A percentile compares a stretch with the other conserved stretches of the same genome.
phyloP scores from a whole-genome alignment of 768 basidiomycete genomes.

The Serendipita sp. region DNA sequence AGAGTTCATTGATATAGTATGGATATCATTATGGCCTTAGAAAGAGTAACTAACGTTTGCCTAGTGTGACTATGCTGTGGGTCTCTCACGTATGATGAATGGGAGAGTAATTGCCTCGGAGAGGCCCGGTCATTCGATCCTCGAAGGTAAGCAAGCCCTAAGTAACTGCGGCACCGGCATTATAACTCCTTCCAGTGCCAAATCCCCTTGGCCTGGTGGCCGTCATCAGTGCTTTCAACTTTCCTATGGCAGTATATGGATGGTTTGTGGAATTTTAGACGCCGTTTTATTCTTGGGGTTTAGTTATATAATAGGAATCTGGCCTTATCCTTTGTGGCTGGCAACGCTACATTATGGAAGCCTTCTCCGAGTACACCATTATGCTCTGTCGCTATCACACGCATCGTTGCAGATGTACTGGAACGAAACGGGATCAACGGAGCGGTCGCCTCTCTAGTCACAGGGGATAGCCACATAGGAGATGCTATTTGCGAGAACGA shows the following conservation, averaged over 20 bases:
- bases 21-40: constrained; percentile 16
- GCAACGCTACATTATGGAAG: constrained; percentile 93
- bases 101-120: constrained; percentile 78
- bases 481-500: constrained; percentile 57
- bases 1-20: constrained; percentile 85
- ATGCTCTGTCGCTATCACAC: constrained; percentile 80
- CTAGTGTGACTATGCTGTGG: constrained; percentile 88
- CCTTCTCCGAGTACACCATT: constrained; percentile 79
- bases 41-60: neutral
- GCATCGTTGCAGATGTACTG: constrained; percentile 64
- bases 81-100: constrained; percentile 87
- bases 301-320: constrained; percentile 49
- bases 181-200: constrained; percentile 38
- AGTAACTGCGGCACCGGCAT: constrained; percentile 10
- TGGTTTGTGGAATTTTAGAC: constrained; percentile 33
- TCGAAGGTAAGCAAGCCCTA: constrained; percentile 48
- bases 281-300: neutral
- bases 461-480: constrained; percentile 68
- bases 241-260: constrained; percentile 85
- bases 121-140: constrained; percentile 75
- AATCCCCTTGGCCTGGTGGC: constrained; percentile 68
- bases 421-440: constrained; percentile 72
- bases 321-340: constrained; percentile 70
- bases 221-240: constrained; percentile 88
- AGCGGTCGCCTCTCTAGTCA: constrained; percentile 66